A percentile compares a stretch with the other conserved stretches of the same genome.
These are phyloP conservation scores for Vitellaria paradoxa DNA, from an alignment of 179 eudicot species.

Conservation along the genomic window DNA sequence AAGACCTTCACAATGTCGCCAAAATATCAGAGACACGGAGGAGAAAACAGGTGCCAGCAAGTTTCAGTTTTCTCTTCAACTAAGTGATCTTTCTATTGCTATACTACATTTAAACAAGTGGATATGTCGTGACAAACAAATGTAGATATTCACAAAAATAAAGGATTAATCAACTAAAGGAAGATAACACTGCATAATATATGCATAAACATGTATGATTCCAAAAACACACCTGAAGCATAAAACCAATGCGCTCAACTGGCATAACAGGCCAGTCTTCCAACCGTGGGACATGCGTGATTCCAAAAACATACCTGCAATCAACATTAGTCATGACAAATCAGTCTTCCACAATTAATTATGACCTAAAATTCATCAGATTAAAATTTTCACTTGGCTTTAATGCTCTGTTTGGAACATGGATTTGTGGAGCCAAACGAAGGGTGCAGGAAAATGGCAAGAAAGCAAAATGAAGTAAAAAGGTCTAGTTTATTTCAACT, in stretches of 20 bases:
- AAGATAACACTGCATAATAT: not conserved
- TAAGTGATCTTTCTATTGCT: not conserved
- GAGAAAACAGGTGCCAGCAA: not conserved
- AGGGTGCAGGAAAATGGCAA: no score
- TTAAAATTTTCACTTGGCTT: not conserved
- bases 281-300: constrained; percentile 62
- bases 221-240: constrained; percentile 48
- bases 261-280: constrained; percentile 82
- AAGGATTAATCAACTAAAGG: not conserved
- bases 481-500: no score
- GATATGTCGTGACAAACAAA: not conserved
- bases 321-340: not conserved
- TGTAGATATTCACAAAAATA: not conserved
- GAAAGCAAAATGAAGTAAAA: no score
- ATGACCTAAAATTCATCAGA: not conserved
- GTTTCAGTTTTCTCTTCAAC: not conserved
- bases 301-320: constrained; percentile 68
- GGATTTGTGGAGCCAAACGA: no score
- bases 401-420: no score
- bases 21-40: not conserved
- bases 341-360: not conserved
- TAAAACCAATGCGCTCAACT: constrained; percentile 54
- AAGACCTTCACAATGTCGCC: no score
- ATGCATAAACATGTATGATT: not conserved
- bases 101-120: not conserved